Base-by-base conservation (phyloP, 1,284 basidiomycete genomes). In the Bondarzewia mesenterica region DNA sequence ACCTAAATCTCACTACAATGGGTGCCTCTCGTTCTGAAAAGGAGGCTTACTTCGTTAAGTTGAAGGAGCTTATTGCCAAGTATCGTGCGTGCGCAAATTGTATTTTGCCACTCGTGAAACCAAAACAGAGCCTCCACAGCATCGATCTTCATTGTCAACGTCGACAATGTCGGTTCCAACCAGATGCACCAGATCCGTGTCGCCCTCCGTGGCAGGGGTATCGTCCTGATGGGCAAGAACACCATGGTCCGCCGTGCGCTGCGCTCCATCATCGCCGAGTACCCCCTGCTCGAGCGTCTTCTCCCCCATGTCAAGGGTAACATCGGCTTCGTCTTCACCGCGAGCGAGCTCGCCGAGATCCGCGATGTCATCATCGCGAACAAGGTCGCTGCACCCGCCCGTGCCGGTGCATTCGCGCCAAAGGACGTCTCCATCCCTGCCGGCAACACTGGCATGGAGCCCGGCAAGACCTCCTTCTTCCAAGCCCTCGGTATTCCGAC, bases 171-270 rank as follows among this genome's bases (percentile, higher is more conserved):
- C 65, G 92, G 92, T 54, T 98, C 94, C 55, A 96, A 98, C 80
- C 96, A 99, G 75, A 91, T 94, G 92, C 93, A 96, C 69, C 93
- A 96, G 72, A 98, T 99, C 67, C 94, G 96, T 77, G 86, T 91
- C 60, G 77, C 95, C 47, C 85, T 99, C 69, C 93, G 96, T 63
- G 93, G 93, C 65, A 93, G 92, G 71, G 96, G 90, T 78, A 76
- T 93, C 52, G 94, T 99, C 57, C 74, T 99, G 62, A 99, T 99
- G 96, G 95, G 95, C 67, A 99, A 99, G 79, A 99, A 99, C 86
- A 99, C 96, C 68, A 98, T 99, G 96, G 94, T 98, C 63, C 91
- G 95, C 74, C 93, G 95, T 66, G 95, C 93, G 52, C 81, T 99
- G 58, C 93, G 95, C 60, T 78, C 85, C 66, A 83, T 98, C 69